phyloP scores from a whole-genome alignment of 192 early-diverging fungal species.

The Linnemannia zychae region DNA sequence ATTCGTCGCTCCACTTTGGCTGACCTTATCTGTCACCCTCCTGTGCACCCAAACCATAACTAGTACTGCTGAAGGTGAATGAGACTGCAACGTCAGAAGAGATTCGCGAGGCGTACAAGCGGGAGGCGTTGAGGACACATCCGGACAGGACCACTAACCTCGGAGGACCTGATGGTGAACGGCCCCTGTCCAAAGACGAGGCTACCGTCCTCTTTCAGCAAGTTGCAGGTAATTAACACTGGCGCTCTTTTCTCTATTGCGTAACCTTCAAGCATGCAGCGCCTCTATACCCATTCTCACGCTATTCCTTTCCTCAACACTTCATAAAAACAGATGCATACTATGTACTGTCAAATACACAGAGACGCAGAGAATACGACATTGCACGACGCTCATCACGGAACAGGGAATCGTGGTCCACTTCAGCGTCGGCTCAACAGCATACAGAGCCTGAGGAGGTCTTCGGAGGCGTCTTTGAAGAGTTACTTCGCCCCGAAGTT shows the following conservation, averaged over 20 bases:
- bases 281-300: not conserved
- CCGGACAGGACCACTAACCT: slow-evolving; percentile 76
- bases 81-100: slow-evolving; percentile 72
- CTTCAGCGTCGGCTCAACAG: slow-evolving; percentile 5
- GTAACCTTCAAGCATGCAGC: too few relatives aligned
- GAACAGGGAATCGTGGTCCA: slow-evolving; percentile 2
- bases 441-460: slow-evolving; percentile 71
- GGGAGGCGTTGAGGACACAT: slow-evolving; percentile 75
- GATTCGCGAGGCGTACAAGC: slow-evolving; percentile 87
- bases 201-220: slow-evolving; percentile 72
- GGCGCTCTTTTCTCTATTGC: not conserved
- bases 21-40: not conserved
- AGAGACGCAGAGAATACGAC: slow-evolving; percentile 69
- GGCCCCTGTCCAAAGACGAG: slow-evolving; percentile 44
- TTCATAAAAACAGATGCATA: slow-evolving; percentile 70
- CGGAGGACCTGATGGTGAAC: slow-evolving; percentile 56
- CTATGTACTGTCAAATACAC: slow-evolving; percentile 73
- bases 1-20: not conserved
- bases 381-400: slow-evolving; percentile 22
- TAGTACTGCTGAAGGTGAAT: slow-evolving; percentile 67
- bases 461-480: slow-evolving; percentile 87
- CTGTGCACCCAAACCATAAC: not conserved
- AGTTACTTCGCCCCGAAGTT: slow-evolving; percentile 82
- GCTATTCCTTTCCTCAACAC: not conserved
- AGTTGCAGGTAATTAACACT: slow-evolving; percentile 61